Evolutionary conservation across 1,284 basidiomycete genomes (phyloP), one percentile per base, ranked within the genome.

Genomic region (Lentinula novae-zelandiae): DNA sequence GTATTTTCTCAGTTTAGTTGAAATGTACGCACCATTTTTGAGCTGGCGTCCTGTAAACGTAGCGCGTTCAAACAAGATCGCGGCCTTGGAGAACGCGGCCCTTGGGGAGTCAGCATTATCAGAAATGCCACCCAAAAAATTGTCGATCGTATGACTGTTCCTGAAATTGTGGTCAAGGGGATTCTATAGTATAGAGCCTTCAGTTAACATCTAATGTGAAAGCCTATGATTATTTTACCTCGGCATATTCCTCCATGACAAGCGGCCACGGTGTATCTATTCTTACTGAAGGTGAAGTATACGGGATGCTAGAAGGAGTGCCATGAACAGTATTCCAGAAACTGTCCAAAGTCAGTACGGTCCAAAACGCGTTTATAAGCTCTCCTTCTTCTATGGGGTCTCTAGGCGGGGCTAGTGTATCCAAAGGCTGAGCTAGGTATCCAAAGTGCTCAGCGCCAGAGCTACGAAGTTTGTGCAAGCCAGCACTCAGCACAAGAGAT

Each of bases 311-410:
- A 9, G 75, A 71, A 0, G 77, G 71, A 0, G 75, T 69, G 9
- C 72, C 75, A 34, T 74, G 70, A 13, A 71, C 73, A 5, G 74
- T 71, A 5, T 72, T 65, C 75, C 77, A 78, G 60, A 74, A 77
- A 42, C 76, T 74, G 66, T 78, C 78, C 40, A 81, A 66, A 15
- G 71, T 68, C 50, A 78, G 72, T 0, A 77, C 75, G 1, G 74
- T 73, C 81, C 81, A 83, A 65, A 81, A 81, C 0, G 75, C 77
- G 57, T 77, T 71, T 58, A 81, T 77, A 7, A 77, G 72, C 65
- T 82, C 80, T 12, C 74, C 75, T 57, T 80, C 76, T 60, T 79
- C 75, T 5, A 78, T 65, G 0, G 68, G 55, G 64, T 80, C 76
- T 5, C 62, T 66, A 1, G 75, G 71, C 2, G 72, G 68, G 27